A percentile compares a stretch with the other conserved stretches of the same genome.
Evolutionary conservation across 148 eudicot genomes (phyloP).

Genomic region (Spergularia bocconei): DNA sequence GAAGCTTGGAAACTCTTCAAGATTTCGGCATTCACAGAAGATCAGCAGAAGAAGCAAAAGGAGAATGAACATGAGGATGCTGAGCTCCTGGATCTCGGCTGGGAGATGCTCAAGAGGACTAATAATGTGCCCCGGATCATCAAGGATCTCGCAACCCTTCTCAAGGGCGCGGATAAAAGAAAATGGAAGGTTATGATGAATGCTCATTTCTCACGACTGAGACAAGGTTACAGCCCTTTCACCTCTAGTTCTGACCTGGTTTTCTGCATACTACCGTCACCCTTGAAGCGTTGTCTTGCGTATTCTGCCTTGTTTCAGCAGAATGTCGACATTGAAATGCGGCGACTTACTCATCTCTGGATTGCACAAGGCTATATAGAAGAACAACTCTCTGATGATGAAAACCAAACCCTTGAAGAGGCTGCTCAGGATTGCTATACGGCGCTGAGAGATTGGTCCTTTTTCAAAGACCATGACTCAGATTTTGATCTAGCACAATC

Average conservation of each 20-base stretch:
- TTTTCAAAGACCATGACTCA: not conserved
- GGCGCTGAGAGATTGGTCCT: not conserved
- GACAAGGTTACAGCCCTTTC: not conserved
- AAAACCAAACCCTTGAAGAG: constrained; percentile 9
- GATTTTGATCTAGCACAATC: not conserved
- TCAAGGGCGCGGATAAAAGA: not conserved
- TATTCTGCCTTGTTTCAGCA: not conserved
- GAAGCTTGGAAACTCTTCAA: not conserved
- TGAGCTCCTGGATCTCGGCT: not conserved
- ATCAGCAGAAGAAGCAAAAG: not conserved
- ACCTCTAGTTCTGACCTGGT: not conserved
- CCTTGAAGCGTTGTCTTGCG: constrained; percentile 2
- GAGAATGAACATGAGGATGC: not conserved
- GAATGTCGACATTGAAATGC: not conserved
- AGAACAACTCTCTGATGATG: not conserved
- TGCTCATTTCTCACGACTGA: constrained; percentile 5
- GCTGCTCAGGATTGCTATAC: not conserved
- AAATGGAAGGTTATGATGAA: constrained; percentile 14
- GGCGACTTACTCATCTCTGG: not conserved
- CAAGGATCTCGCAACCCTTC: not conserved
- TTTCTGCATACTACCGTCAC: not conserved
- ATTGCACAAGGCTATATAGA: constrained; percentile 9
- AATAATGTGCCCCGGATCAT: constrained; percentile 7
- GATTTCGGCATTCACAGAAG: not conserved
- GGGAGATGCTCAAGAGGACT: constrained; percentile 6